These are phyloP conservation scores for Trichoderma sp. DNA, from an alignment of 2,329 filamentous ascomycete species.

Conservation along the genomic window DNA sequence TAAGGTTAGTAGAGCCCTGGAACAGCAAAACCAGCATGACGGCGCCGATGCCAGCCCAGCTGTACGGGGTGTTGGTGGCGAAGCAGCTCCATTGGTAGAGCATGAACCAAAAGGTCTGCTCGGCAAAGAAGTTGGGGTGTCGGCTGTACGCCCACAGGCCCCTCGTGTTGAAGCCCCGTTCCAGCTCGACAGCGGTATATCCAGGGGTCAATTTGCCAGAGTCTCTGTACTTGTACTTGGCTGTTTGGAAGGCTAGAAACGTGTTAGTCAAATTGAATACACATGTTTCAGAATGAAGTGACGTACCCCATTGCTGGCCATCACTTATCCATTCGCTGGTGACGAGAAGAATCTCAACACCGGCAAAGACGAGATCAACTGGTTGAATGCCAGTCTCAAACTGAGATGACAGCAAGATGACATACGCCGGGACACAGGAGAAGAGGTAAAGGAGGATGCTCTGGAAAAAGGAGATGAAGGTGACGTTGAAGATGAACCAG, in stretches of 20 bases:
- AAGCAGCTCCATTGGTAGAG: conserved; percentile 88
- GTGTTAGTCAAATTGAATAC: too few relatives aligned
- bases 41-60: conserved; percentile 76
- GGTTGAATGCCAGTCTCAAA: conserved; percentile 55
- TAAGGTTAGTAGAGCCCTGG: conserved; percentile 85
- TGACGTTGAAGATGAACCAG: conserved; percentile 83
- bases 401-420: conserved; percentile 72
- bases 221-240: conserved; percentile 74
- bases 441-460: conserved; percentile 79
- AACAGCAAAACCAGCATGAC: conserved; percentile 76
- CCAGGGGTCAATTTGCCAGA: conserved; percentile 69
- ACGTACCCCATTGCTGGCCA: conserved; percentile 82
- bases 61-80: conserved; percentile 69
- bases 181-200: conserved; percentile 73
- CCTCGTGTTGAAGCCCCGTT: conserved; percentile 82
- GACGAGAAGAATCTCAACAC: conserved; percentile 53
- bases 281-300: too few relatives aligned
- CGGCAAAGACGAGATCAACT: conserved; percentile 53
- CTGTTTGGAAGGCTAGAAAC: conserved; percentile 71
- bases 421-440: conserved; percentile 75
- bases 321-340: conserved; percentile 79
- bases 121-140: conserved; percentile 93
- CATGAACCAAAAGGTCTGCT: conserved; percentile 86
- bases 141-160: conserved; percentile 87
- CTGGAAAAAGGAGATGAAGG: conserved; percentile 87